A percentile compares a stretch with the other conserved stretches of the same genome.
Evolutionary conservation across 129 eudicot genomes (phyloP).

Genomic region (Chrysanthemum seticuspe): DNA sequence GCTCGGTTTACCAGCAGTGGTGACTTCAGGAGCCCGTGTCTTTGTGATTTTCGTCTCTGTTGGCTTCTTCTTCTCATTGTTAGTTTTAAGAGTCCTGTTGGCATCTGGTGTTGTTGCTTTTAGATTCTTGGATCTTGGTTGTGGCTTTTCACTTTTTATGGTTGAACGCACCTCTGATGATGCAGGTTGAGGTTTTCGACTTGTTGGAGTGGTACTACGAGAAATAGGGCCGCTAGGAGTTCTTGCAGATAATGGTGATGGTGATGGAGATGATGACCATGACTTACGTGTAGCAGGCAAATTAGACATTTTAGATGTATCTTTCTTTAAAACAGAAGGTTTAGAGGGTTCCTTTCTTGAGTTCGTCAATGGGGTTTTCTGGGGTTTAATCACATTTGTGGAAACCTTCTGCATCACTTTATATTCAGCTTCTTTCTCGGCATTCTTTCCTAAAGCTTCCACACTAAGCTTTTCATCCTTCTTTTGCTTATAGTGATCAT

Average conservation of each 20-base stretch:
- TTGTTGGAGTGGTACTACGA: slow-evolving; percentile 43
- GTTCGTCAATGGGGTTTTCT: slow-evolving; percentile 43
- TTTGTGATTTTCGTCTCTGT: slow-evolving; percentile 43
- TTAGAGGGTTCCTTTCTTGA: slow-evolving; percentile 48
- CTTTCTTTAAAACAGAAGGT: slow-evolving; percentile 57
- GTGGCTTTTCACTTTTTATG: slow-evolving; percentile 52
- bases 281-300: slow-evolving; percentile 77
- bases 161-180: slow-evolving; percentile 43
- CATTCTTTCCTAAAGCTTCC: slow-evolving; percentile 49
- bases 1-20: slow-evolving; percentile 57
- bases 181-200: slow-evolving; percentile 55
- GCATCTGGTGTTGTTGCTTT: slow-evolving; percentile 47
- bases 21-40: slow-evolving; percentile 45
- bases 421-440: slow-evolving; percentile 53
- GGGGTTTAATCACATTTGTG: slow-evolving; percentile 37
- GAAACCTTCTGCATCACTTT: slow-evolving; percentile 48
- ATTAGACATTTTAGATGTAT: slow-evolving; percentile 50
- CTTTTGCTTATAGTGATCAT: slow-evolving; percentile 59
- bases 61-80: slow-evolving; percentile 50
- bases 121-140: slow-evolving; percentile 38
- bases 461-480: slow-evolving; percentile 57
- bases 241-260: slow-evolving; percentile 47
- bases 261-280: slow-evolving; percentile 79
- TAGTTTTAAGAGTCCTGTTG: slow-evolving; percentile 37
- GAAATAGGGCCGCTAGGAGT: slow-evolving; percentile 43